These are phyloP conservation scores for Colletotrichum sidae DNA, from an alignment of 2,329 filamentous ascomycete species.

Conservation along the genomic window DNA sequence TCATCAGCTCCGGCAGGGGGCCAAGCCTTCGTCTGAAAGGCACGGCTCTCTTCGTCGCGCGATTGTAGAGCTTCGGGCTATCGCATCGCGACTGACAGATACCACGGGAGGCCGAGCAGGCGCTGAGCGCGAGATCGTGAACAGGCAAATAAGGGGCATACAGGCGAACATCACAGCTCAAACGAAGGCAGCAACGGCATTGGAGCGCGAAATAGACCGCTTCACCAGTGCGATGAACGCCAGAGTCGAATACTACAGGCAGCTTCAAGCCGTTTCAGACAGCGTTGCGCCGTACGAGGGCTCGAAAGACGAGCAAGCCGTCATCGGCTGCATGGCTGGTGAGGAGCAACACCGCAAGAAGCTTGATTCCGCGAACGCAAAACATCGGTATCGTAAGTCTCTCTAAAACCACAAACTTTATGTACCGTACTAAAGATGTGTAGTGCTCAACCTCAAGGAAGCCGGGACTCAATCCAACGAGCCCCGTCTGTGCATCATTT, in stretches of 20 bases:
- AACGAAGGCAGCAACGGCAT: constrained; percentile 56
- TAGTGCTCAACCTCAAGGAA: constrained; percentile 65
- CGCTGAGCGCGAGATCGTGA: constrained; percentile 74
- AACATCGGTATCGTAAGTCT: constrained; percentile 76
- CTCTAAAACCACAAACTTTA: neutral
- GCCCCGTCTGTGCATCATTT: constrained; percentile 85
- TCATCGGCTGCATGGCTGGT: constrained; percentile 54
- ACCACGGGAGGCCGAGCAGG: constrained; percentile 44
- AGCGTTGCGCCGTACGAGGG: constrained; percentile 82
- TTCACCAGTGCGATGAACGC: constrained; percentile 86
- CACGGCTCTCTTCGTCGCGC: constrained; percentile 75
- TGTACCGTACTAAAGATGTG: neutral
- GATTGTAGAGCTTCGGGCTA: constrained; percentile 75
- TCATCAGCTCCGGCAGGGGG: constrained; percentile 56
- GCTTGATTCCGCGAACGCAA: constrained; percentile 74
- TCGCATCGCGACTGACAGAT: constrained; percentile 72
- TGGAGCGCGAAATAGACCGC: constrained; percentile 79
- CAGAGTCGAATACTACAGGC: constrained; percentile 88
- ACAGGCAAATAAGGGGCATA: constrained; percentile 70
- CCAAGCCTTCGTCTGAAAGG: constrained; percentile 62
- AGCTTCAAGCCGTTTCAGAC: constrained; percentile 92
- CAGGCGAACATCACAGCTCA: constrained; percentile 66
- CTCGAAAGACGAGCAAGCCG: constrained; percentile 62
- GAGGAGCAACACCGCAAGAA: constrained; percentile 67
- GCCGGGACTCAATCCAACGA: constrained; percentile 72